These are phyloP conservation scores for Corchorus olitorius DNA, from an alignment of 345 rosid genomes.

Conservation along the genomic window DNA sequence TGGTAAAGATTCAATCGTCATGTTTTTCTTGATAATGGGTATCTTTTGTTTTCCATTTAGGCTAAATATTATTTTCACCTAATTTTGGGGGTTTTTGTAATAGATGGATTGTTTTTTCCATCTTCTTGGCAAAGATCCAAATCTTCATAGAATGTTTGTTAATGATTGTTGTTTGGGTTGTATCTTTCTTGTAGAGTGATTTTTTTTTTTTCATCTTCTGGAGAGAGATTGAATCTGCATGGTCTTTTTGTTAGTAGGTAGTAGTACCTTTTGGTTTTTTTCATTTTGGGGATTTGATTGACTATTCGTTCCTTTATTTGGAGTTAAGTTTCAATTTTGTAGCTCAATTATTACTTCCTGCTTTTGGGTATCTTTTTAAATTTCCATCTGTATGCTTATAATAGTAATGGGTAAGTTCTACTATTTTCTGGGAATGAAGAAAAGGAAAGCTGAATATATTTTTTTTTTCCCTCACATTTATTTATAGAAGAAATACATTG, in stretches of 20 bases:
- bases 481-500: constrained; percentile 30
- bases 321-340: neutral
- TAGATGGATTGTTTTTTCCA: too few species aligned
- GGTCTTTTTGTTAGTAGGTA: constrained; percentile 15
- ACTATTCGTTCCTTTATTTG: neutral
- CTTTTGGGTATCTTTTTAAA: constrained; percentile 3
- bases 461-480: neutral
- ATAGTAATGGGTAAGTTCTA: constrained; percentile 8
- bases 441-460: neutral
- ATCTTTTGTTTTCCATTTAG: constrained; percentile 13
- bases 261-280: neutral
- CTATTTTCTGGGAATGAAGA: neutral
- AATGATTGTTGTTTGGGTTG: too few species aligned
- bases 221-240: constrained; percentile 4
- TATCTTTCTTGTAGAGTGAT: neutral
- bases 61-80: neutral
- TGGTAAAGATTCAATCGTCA: constrained; percentile 1
- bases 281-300: constrained; percentile 6
- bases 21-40: constrained; percentile 16
- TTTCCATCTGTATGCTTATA: constrained; percentile 12
- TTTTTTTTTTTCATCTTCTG: neutral
- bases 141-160: too few species aligned
- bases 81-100: too few species aligned
- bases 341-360: neutral
- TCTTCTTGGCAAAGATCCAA: too few species aligned